Percentiles rank a stretch among this genome's conserved stretches.
These are phyloP conservation scores for Claviceps sp. DNA, from an alignment of 2,329 filamentous ascomycete genomes.

Conservation along the genomic window DNA sequence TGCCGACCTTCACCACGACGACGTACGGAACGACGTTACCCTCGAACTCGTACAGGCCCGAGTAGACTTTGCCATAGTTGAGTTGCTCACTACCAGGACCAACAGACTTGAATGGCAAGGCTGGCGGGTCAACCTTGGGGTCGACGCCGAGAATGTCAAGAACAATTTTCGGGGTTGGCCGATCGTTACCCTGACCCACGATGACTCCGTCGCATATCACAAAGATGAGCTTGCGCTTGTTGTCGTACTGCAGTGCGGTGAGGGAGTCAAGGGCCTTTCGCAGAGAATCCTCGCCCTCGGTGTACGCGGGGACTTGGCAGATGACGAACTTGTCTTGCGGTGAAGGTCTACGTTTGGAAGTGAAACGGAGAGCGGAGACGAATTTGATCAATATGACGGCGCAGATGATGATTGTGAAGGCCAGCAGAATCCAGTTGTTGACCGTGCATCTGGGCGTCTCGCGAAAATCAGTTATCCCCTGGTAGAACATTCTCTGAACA, in stretches of 20 bases:
- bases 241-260: constrained; percentile 90
- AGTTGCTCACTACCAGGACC: constrained; percentile 81
- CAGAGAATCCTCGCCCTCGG: constrained; percentile 90
- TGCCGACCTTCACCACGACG: constrained; percentile 92
- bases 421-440: constrained; percentile 82
- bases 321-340: constrained; percentile 98
- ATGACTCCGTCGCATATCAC: constrained; percentile 97
- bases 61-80: constrained; percentile 98
- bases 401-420: constrained; percentile 75
- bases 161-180: constrained; percentile 93
- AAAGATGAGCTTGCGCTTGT: constrained; percentile 93
- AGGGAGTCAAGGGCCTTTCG: constrained; percentile 88
- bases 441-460: constrained; percentile 61
- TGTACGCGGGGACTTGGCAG: constrained; percentile 94
- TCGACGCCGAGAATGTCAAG: constrained; percentile 95
- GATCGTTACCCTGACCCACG: constrained; percentile 88
- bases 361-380: constrained; percentile 81
- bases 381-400: constrained; percentile 77
- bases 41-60: constrained; percentile 92
- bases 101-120: constrained; percentile 86
- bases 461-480: constrained; percentile 77
- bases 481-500: constrained; percentile 70
- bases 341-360: constrained; percentile 75
- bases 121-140: constrained; percentile 88
- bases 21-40: constrained; percentile 95